Evolutionary conservation across 2,329 filamentous ascomycete genomes (phyloP), one percentile per base, ranked within the genome.

Genomic region (Stachybotrys elegans): DNA sequence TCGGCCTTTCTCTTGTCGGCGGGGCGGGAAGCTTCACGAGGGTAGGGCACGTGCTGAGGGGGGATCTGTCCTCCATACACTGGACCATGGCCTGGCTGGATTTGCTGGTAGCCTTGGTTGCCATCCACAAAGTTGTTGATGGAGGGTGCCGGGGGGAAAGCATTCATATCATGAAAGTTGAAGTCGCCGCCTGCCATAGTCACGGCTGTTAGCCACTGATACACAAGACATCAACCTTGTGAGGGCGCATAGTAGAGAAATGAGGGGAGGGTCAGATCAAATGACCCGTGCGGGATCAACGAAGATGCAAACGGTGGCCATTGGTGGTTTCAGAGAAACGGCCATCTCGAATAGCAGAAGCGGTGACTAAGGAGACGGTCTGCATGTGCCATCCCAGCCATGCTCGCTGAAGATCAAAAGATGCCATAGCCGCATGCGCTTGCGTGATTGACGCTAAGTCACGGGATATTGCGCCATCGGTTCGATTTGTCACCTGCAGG

Each of bases 401-500:
- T n/a, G n/a, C n/a, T n/a, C n/a, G n/a, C n/a, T n/a, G n/a, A n/a
- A n/a, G n/a, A n/a, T n/a, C n/a, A n/a, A n/a, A n/a, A n/a, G n/a
- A n/a, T n/a, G n/a, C n/a, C n/a, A n/a, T n/a, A n/a, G n/a, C n/a
- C n/a, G n/a, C n/a, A n/a, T n/a, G n/a, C n/a, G n/a, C n/a, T 7
- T 12, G 34, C 16, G 34, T 20, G 34, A 36, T 36, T 36, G 21
- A 20, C 16, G 21, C 53, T 47, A 68, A 66, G 71, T 80, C 77
- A 79, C 76, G 76, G 69, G 76, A 63, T 75, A 81, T 81, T 72
- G 75, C 78, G 75, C 71, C 75, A 81, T 81, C 69, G 63, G 54
- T 59, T 54, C 60, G 71, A 36, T 70, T 73, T 69, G 67, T 66
- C 65, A 66, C 47, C 44, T 47, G 49, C 49, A 51, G 52, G 58